phyloP scores from a whole-genome alignment of 2,329 filamentous ascomycete genomes.

The Fulvia fulva region DNA sequence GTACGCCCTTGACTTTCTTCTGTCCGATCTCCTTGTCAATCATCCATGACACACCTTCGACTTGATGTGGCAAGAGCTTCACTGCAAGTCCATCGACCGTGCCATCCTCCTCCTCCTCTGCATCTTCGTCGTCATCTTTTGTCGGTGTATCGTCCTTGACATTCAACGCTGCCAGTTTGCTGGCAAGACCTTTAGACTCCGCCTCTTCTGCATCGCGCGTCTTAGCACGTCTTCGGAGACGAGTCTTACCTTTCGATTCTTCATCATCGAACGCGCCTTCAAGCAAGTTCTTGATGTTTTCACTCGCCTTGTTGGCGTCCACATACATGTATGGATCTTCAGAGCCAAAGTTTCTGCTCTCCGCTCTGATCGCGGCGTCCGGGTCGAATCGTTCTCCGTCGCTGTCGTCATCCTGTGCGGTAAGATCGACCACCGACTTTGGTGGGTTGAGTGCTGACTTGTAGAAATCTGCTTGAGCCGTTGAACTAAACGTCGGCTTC shows the following conservation, averaged over 20 bases:
- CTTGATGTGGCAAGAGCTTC: conserved; percentile 85
- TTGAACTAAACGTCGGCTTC: conserved; percentile 51
- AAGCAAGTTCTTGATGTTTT: conserved; percentile 75
- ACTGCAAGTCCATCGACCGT: conserved; percentile 78
- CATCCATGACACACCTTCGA: conserved; percentile 95
- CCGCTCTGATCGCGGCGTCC: conserved; percentile 44
- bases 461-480: conserved; percentile 13
- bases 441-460: background rate
- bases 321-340: conserved; percentile 59
- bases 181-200: conserved; percentile 39
- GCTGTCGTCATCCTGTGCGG: conserved; percentile 34
- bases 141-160: conserved; percentile 46
- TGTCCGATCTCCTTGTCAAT: conserved; percentile 83
- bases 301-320: conserved; percentile 66
- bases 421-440: conserved; percentile 48
- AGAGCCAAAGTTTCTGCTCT: conserved; percentile 49
- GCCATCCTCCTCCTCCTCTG: conserved; percentile 54
- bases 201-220: conserved; percentile 37
- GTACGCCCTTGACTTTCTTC: conserved; percentile 70
- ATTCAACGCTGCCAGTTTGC: conserved; percentile 42
- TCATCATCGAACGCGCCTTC: conserved; percentile 77
- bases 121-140: conserved; percentile 44
- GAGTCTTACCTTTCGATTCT: conserved; percentile 51
- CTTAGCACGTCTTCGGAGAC: conserved; percentile 43
- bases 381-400: conserved; percentile 48